A percentile compares a stretch with the other conserved stretches of the same genome.
Evolutionary conservation across 2,329 filamentous ascomycete species (phyloP).

Genomic region (Blastomyces gilchristii): DNA sequence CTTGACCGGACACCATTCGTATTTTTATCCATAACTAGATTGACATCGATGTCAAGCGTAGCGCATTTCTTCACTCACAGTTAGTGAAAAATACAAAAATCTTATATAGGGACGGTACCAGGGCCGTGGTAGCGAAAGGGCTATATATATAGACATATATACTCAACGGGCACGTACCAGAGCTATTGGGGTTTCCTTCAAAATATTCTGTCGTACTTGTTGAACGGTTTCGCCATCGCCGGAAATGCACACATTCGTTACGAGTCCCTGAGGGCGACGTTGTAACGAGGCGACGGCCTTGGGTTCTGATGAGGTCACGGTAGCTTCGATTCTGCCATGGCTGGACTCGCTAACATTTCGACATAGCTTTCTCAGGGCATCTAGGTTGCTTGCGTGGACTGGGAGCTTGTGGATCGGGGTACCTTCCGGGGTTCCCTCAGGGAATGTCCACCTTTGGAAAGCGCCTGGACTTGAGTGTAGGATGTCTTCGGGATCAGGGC

Average conservation of each 20-base stretch:
- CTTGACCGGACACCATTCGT: constrained; percentile 59
- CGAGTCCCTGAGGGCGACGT: constrained; percentile 45
- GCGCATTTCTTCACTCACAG: constrained; percentile 61
- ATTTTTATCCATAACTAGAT: constrained; percentile 70
- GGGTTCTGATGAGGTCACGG: constrained; percentile 71
- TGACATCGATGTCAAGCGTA: constrained; percentile 84
- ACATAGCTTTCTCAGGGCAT: constrained; percentile 68
- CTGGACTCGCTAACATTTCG: constrained; percentile 63
- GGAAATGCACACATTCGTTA: constrained; percentile 84
- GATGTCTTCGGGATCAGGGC: constrained; percentile 88
- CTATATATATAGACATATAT: constrained; percentile 6
- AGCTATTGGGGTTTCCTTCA: constrained; percentile 86
- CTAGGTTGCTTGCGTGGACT: constrained; percentile 80
- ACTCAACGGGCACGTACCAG: constrained; percentile 53
- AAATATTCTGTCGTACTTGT: constrained; percentile 76
- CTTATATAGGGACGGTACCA: background rate
- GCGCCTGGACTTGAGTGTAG: constrained; percentile 83
- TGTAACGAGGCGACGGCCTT: constrained; percentile 49
- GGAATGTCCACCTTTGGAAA: constrained; percentile 85
- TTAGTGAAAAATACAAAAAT: background rate
- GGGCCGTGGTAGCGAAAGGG: background rate
- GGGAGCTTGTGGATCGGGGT: constrained; percentile 80
- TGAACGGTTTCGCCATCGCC: constrained; percentile 80
- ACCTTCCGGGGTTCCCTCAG: constrained; percentile 73
- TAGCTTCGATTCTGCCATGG: constrained; percentile 65